A percentile compares a stretch with the other conserved stretches of the same genome.
These are phyloP conservation scores for Aspergillus sp. DNA, from an alignment of 2,329 filamentous ascomycete species.

Conservation along the genomic window DNA sequence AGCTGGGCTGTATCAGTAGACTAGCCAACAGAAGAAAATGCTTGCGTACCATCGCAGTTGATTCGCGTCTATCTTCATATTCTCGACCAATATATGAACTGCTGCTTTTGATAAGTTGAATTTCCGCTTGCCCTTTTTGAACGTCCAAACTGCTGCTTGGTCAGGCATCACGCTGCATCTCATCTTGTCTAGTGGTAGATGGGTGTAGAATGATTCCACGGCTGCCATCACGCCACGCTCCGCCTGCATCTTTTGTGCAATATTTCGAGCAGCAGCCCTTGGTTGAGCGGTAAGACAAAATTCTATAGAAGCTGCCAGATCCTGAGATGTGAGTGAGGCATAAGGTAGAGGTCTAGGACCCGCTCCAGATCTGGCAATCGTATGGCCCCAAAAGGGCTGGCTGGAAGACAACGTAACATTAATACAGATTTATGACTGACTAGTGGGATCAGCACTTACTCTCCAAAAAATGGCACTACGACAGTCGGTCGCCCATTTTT, in stretches of 20 bases:
- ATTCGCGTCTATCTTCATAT: conserved; percentile 20
- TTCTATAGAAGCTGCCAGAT: conserved; percentile 47
- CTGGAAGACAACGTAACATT: conserved; percentile 8
- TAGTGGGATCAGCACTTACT: conserved; percentile 27
- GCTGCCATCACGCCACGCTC: conserved; percentile 45
- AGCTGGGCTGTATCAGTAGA: not conserved
- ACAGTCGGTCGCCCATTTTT: conserved; percentile 52
- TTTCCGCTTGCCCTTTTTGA: conserved; percentile 7
- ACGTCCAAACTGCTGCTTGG: conserved; percentile 31
- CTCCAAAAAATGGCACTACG: conserved; percentile 59
- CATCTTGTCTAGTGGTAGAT: conserved; percentile 27
- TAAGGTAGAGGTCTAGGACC: conserved; percentile 51
- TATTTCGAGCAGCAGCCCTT: conserved; percentile 34
- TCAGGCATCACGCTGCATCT: conserved; percentile 25
- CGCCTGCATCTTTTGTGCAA: conserved; percentile 39
- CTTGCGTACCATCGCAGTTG: conserved; percentile 22
- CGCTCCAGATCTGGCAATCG: conserved; percentile 51
- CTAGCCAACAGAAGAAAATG: not conserved
- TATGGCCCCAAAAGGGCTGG: conserved; percentile 57
- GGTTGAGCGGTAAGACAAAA: conserved; percentile 44
- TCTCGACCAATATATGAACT: conserved; percentile 24
- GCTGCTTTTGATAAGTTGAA: conserved; percentile 26
- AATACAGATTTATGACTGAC: not conserved
- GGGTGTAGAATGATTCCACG: conserved; percentile 47
- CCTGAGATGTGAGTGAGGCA: conserved; percentile 45